These are phyloP conservation scores for Corynascus novoguineensis DNA, from an alignment of 495 filamentous ascomycete genomes.

Conservation along the genomic window DNA sequence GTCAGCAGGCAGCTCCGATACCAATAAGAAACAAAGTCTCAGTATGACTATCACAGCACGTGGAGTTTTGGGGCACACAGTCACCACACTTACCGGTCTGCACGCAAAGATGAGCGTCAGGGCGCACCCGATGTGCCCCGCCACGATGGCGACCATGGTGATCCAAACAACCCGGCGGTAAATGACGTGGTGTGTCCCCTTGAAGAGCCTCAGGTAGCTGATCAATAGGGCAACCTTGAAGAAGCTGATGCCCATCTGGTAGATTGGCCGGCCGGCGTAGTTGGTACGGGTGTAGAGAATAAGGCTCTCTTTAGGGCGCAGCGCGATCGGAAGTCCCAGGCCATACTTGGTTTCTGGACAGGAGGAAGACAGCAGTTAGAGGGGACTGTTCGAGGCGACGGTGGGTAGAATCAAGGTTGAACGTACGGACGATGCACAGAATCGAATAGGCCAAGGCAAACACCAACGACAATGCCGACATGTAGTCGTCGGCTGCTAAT, in stretches of 20 bases:
- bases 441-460: conserved; percentile 47
- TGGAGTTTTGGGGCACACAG: conserved; percentile 5
- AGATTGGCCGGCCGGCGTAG: conserved; percentile 54
- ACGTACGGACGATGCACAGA: conserved; percentile 48
- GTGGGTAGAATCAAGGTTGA: background rate
- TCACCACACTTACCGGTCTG: conserved; percentile 39
- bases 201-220: conserved; percentile 51
- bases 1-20: background rate
- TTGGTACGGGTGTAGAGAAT: conserved; percentile 46
- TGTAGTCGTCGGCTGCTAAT: conserved; percentile 28
- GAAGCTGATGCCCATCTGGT: conserved; percentile 52
- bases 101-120: conserved; percentile 51
- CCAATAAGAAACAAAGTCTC: background rate
- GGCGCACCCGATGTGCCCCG: conserved; percentile 46
- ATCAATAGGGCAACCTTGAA: conserved; percentile 58
- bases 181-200: conserved; percentile 40
- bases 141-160: conserved; percentile 39
- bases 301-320: conserved; percentile 38
- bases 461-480: conserved; percentile 27
- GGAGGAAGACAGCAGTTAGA: background rate
- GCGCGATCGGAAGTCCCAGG: conserved; percentile 41
- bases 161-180: conserved; percentile 47
- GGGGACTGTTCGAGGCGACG: background rate
- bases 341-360: conserved; percentile 47
- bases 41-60: too few relatives aligned